phyloP scores from a whole-genome alignment of 1,284 basidiomycete species.

The Trichosporon sp. region DNA sequence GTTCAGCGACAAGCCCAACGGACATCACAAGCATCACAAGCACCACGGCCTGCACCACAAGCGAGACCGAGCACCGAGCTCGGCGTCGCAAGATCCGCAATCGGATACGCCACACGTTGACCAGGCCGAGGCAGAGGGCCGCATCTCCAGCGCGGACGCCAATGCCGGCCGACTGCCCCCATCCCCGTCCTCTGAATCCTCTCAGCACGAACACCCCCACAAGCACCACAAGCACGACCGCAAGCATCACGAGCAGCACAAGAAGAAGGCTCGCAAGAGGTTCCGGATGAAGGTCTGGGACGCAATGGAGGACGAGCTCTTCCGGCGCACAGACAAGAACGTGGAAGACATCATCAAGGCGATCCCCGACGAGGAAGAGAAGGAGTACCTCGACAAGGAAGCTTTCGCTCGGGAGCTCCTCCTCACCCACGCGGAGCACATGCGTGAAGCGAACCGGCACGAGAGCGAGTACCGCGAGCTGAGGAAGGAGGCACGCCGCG shows the following conservation, averaged over 20 bases:
- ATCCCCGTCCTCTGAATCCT: too few species aligned
- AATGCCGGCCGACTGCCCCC: not conserved
- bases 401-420: not conserved
- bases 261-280: not conserved
- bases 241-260: not conserved
- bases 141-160: not conserved
- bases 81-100: not conserved
- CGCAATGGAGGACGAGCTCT: slow-evolving; percentile 1
- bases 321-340: slow-evolving; percentile 1
- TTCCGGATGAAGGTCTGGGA: not conserved
- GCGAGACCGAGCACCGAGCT: not conserved
- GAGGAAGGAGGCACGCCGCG: not conserved
- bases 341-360: not conserved
- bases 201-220: too few species aligned
- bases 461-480: not conserved
- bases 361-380: not conserved
- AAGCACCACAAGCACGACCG: not conserved
- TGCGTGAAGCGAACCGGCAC: not conserved
- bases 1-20: not conserved
- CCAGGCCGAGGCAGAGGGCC: not conserved
- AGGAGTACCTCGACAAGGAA: not conserved
- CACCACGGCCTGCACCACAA: not conserved
- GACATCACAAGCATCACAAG: not conserved
- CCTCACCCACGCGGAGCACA: not conserved
- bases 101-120: not conserved